These are phyloP conservation scores for Cylindrotheca closterium DNA, from an alignment of 108 stramenopile genomes.

Conservation along the genomic window DNA sequence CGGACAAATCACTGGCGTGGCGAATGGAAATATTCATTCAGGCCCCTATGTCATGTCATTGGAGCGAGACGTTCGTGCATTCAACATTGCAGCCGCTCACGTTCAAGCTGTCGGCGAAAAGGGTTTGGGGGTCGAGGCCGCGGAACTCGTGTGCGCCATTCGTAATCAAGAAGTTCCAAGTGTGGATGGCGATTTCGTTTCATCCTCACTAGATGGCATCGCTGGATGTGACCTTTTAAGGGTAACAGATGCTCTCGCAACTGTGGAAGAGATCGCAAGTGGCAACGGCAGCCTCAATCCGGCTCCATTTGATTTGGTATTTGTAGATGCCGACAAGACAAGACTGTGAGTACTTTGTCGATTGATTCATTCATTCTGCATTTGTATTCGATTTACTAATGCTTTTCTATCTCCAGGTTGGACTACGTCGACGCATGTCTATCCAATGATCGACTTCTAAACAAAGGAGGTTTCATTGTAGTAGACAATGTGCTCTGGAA, in stretches of 20 bases:
- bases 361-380: no score
- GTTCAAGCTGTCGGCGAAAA: constrained; percentile 53
- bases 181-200: constrained; percentile 28
- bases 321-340: constrained; percentile 92
- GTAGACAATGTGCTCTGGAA: constrained; percentile 95
- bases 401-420: constrained; percentile 21
- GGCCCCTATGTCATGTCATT: constrained; percentile 78
- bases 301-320: constrained; percentile 84
- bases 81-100: constrained; percentile 71
- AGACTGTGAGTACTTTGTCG: constrained; percentile 35
- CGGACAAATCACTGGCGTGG: constrained; percentile 28
- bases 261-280: constrained; percentile 69
- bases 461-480: constrained; percentile 76
- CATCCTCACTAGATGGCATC: constrained; percentile 32
- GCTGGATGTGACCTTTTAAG: constrained; percentile 62
- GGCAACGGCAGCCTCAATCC: constrained; percentile 14
- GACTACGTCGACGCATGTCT: constrained; percentile 82
- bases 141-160: constrained; percentile 46
- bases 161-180: constrained; percentile 27
- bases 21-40: constrained; percentile 31
- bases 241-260: constrained; percentile 78
- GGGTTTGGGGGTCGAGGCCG: constrained; percentile 53
- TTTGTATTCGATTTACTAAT: no score
- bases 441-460: constrained; percentile 55
- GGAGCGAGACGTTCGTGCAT: constrained; percentile 76